Base-by-base conservation (phyloP, 2,329 filamentous ascomycete species). In the Fulvia fulva region DNA sequence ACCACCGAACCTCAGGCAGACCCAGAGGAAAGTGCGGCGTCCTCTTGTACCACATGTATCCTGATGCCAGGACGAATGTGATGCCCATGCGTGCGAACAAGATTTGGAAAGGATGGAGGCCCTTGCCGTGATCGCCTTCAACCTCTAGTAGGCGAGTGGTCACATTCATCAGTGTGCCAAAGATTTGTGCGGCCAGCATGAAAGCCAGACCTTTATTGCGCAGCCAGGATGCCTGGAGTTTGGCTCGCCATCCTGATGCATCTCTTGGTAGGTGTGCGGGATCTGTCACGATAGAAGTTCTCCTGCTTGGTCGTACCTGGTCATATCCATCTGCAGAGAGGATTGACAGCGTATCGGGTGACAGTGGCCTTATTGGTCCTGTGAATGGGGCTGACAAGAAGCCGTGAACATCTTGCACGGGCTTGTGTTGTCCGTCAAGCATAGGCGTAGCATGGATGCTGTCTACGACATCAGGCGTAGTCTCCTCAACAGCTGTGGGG, bases 121-220 rank as follows among this genome's bases (percentile, higher is more conserved):
- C 84, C 49, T 86, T 80, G 55, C 84, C 87, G 63, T 88, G 79
- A 19, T 88, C 79, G 11, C 83, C 83, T 64, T 84, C 78, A 34
- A 83, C 79, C 71, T 95, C 90, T 41, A 96, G 77, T 11, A 93
- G 73, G 21, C 91, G 81, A 0, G 90, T 89, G 43, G 86, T 85
- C 9, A 95, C 83, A 71, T 94, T 95, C 92, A 96, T 96, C 53
- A 89, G 74, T 0, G 88, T 86, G 1, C 87, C 90, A 66, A 96
- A 96, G 34, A 94, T 77, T 73, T 96, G 91, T 0, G 90, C 83
- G 2, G 87, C 61, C 19, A 91, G 78, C 45, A 96, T 89, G 46
- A 91, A 78, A 22, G 88, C 77, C 21, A 92, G 81, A 1, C 89
- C 89, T 64, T 87, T 87, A 68, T 94, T 91, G 55, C 78, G 76